A percentile compares a stretch with the other conserved stretches of the same genome.
These are phyloP conservation scores for Microbotryum silenes-acaulis DNA, from an alignment of 1,284 basidiomycete genomes.

Conservation along the genomic window DNA sequence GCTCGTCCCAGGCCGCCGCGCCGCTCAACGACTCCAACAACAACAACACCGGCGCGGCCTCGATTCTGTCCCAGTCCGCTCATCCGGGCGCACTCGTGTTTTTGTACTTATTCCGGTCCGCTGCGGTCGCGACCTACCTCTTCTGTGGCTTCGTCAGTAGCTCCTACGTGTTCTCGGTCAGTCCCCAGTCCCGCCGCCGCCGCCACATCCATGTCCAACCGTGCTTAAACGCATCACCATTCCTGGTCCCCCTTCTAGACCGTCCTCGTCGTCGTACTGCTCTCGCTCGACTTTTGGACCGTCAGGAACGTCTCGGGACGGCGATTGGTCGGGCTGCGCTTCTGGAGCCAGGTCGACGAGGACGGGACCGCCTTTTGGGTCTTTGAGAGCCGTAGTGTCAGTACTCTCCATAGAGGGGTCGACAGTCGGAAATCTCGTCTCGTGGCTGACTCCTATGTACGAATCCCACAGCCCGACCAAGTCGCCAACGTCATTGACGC, in stretches of 20 bases:
- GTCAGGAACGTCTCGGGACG: constrained; percentile 88
- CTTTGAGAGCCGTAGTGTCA: constrained; percentile 56
- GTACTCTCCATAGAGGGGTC: background rate
- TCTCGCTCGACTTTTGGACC: constrained; percentile 96
- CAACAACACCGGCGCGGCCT: background rate
- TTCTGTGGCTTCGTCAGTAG: constrained; percentile 75
- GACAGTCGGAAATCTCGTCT: background rate
- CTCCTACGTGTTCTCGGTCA: constrained; percentile 78
- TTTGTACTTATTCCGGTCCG: constrained; percentile 74
- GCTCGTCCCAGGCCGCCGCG: too few species aligned
- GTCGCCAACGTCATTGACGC: constrained; percentile 85
- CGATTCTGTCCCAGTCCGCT: background rate
- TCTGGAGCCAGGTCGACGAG: constrained; percentile 96
- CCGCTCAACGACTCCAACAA: background rate
- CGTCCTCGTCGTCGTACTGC: constrained; percentile 77
- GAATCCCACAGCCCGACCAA: constrained; percentile 60
- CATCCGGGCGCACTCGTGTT: constrained; percentile 76
- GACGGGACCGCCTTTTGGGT: constrained; percentile 94
- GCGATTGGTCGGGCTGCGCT: constrained; percentile 80
- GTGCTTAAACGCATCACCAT: constrained; percentile 59
- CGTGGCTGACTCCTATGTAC: background rate
- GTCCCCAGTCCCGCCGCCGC: constrained; percentile 36
- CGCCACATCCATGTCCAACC: constrained; percentile 57
- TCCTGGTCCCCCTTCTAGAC: constrained; percentile 67
- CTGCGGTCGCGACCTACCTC: constrained; percentile 78